These are phyloP conservation scores for Lipomyces lipofer DNA, from an alignment of 805 yeast genomes.

Conservation along the genomic window DNA sequence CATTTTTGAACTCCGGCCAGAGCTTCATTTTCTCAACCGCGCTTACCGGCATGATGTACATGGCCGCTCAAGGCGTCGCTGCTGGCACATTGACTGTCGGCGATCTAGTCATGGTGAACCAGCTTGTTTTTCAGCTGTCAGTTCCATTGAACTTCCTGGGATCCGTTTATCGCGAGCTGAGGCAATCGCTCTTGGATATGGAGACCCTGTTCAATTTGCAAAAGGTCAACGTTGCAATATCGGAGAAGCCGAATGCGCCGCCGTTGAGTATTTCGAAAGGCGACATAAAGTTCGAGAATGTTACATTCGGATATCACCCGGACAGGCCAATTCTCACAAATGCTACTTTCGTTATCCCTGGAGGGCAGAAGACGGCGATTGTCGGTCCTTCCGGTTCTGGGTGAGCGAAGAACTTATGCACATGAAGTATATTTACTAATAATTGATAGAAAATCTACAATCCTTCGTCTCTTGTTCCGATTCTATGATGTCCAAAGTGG, in stretches of 20 bases:
- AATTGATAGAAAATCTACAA: slow-evolving; percentile 84
- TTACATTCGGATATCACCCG: slow-evolving; percentile 87
- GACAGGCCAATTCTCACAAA: slow-evolving; percentile 81
- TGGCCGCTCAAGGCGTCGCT: slow-evolving; percentile 88
- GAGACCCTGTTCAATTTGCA: slow-evolving; percentile 88
- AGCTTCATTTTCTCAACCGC: slow-evolving; percentile 80
- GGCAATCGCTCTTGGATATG: slow-evolving; percentile 93
- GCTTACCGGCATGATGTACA: slow-evolving; percentile 93
- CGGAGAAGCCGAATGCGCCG: slow-evolving; percentile 62
- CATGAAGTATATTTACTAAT: not conserved
- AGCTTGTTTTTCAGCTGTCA: slow-evolving; percentile 90
- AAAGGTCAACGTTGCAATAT: slow-evolving; percentile 65
- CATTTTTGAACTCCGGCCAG: slow-evolving; percentile 75
- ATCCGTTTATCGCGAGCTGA: slow-evolving; percentile 90
- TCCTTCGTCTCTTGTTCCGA: slow-evolving; percentile 78
- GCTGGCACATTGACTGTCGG: slow-evolving; percentile 84
- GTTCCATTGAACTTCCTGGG: slow-evolving; percentile 95
- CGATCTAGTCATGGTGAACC: slow-evolving; percentile 91
- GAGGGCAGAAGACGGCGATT: slow-evolving; percentile 87
- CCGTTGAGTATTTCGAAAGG: slow-evolving; percentile 65
- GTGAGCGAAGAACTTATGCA: too few species aligned
- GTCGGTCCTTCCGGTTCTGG: slow-evolving; percentile 98
- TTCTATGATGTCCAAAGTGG: slow-evolving; percentile 85
- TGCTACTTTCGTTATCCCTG: slow-evolving; percentile 82
- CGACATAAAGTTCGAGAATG: slow-evolving; percentile 85